Base-by-base conservation (phyloP, 202 grass and related monocot species). In the Schoenoplectus triqueter region DNA sequence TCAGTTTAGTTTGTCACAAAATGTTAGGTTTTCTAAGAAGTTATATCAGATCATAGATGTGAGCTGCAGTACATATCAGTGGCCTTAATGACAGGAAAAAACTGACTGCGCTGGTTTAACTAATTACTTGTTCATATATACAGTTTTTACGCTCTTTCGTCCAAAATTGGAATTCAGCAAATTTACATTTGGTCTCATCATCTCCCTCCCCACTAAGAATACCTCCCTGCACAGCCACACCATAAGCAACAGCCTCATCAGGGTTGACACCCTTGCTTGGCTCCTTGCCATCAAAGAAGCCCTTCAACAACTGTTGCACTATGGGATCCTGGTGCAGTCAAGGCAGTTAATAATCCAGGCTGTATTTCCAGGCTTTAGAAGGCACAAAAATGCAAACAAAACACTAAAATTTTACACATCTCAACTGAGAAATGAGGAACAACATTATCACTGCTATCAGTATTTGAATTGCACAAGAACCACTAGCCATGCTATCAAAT, bases 241-340 rank as follows among this genome's bases (percentile, higher is more conserved):
- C 85, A 70, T 90, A 87, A 49, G 85, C 88, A 50, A 31, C 31
- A 31, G 31, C 31, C 31, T 31, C 31, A 31, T 31, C 31, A 31
- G 31, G 31, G 31, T 31, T 87, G 46, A 87, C 82, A 65, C 85
- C 85, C 66, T 67, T 82, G 85, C 18, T 90, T 22, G 85, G 89
- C 14, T 90, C 85, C 68, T 90, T 90, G 4, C 89, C 76, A 7
- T 87, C 68, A 68, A 90, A 90, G 73, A 51, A 87, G 76, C 87
- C 85, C 85, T 42, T 87, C 63, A 91, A 74, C 13, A 91, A 80
- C 78, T 91, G 86, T 82, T 91, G 86, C 56, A 88, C 86, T 83
- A 88, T 88, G 78, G 89, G 89, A 90, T 90, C 78, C 89, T 87
- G 74, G 89, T 91, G 78, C 86, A 31, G 31, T 31, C 31, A 31